Conservation (phyloP, 768 basidiomycete genomes). For the Suillus plorans region DNA sequence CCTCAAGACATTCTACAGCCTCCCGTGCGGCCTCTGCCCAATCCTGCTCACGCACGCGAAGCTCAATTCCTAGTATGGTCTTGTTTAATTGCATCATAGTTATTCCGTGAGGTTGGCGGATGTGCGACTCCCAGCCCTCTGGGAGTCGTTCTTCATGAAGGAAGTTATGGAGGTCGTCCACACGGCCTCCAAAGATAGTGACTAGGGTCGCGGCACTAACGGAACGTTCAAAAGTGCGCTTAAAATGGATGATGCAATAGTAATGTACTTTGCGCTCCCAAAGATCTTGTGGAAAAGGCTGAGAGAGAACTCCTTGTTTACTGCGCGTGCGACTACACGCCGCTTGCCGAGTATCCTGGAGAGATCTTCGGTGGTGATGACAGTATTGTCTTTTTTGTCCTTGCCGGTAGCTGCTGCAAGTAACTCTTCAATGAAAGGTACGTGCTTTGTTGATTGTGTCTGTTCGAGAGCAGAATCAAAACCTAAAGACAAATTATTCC, state of each 20-base stretch:
- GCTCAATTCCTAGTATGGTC: not conserved
- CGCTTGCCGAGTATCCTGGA: slow-evolving; percentile 59
- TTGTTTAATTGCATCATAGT: slow-evolving; percentile 60
- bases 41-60: not conserved
- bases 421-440: slow-evolving; percentile 55
- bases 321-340: slow-evolving; percentile 52
- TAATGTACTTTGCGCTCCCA: slow-evolving; percentile 66
- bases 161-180: slow-evolving; percentile 52
- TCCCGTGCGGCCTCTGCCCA: not conserved
- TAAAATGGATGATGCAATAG: not conserved
- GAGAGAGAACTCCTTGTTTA: slow-evolving; percentile 60
- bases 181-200: slow-evolving; percentile 64
- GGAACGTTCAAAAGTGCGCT: not conserved
- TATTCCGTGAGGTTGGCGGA: slow-evolving; percentile 53
- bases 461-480: slow-evolving; percentile 46
- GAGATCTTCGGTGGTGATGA: slow-evolving; percentile 62
- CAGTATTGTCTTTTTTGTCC: slow-evolving; percentile 40
- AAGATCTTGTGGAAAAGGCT: slow-evolving; percentile 59
- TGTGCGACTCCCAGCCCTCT: slow-evolving; percentile 66
- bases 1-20: not conserved
- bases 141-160: slow-evolving; percentile 70
- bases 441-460: slow-evolving; percentile 53
- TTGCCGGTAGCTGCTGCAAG: slow-evolving; percentile 63
- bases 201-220: slow-evolving; percentile 65
- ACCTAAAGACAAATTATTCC: slow-evolving; percentile 39